Evolutionary conservation across 106 monocot species (phyloP).

Genomic region (Hemerocallis citrina): DNA sequence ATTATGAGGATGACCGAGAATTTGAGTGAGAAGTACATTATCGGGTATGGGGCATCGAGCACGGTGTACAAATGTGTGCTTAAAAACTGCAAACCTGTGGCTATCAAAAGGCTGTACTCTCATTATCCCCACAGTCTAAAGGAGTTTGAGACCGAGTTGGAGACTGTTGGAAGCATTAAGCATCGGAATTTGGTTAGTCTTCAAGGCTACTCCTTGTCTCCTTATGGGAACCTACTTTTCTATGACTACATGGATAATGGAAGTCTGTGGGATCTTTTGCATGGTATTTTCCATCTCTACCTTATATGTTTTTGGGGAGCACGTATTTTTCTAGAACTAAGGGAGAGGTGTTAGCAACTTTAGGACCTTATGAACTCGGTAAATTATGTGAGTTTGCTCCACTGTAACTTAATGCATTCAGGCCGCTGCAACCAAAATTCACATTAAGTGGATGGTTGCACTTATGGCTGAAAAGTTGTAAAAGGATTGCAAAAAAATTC

Average conservation of each 20-base stretch:
- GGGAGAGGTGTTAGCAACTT: too few species aligned
- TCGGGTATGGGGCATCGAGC: constrained; percentile 92
- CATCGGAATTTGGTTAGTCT: constrained; percentile 88
- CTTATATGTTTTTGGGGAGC: too few species aligned
- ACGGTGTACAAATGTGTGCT: constrained; percentile 92
- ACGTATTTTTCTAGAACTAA: too few species aligned
- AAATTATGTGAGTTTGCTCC: too few species aligned
- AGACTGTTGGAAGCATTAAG: constrained; percentile 93
- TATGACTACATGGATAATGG: constrained; percentile 99
- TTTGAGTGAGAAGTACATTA: constrained; percentile 87
- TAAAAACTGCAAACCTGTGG: constrained; percentile 94
- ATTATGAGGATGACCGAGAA: constrained; percentile 99
- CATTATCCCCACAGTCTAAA: constrained; percentile 78
- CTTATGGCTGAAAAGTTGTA: too few species aligned
- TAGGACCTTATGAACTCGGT: too few species aligned
- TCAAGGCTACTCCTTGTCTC: constrained; percentile 89
- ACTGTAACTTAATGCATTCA: too few species aligned
- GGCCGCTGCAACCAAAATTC: too few species aligned
- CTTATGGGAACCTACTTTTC: constrained; percentile 78
- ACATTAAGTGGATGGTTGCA: too few species aligned
- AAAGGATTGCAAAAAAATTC: too few species aligned
- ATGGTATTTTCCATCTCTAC: constrained; percentile 32
- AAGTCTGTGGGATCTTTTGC: constrained; percentile 95
- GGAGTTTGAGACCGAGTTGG: constrained; percentile 90
- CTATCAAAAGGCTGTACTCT: constrained; percentile 77